Conservation (phyloP, 768 basidiomycete genomes). For the Amanita polypyramis region DNA sequence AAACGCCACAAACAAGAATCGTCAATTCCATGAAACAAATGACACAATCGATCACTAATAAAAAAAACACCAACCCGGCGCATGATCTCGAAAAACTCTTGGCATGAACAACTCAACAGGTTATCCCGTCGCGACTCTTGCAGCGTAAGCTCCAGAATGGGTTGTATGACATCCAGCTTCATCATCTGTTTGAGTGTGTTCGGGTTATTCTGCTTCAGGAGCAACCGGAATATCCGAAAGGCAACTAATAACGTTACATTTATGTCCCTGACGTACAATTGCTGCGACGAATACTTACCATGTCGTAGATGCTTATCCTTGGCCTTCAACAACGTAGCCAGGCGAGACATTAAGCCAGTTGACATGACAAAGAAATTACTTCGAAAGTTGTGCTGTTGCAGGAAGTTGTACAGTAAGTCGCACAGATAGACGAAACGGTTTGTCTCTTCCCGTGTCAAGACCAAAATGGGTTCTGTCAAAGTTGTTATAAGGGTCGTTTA, state of each 20-base stretch:
- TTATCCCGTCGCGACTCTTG: slow-evolving; percentile 84
- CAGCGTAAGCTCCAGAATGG: slow-evolving; percentile 76
- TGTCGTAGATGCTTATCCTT: slow-evolving; percentile 90
- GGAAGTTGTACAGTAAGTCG: slow-evolving; percentile 84
- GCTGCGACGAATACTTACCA: slow-evolving; percentile 39
- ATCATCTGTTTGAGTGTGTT: slow-evolving; percentile 66
- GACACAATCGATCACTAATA: slow-evolving; percentile 2
- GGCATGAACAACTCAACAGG: slow-evolving; percentile 87
- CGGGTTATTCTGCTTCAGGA: slow-evolving; percentile 72
- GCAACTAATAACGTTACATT: slow-evolving; percentile 43
- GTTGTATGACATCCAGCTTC: slow-evolving; percentile 76
- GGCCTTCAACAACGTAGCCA: slow-evolving; percentile 69
- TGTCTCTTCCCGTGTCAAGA: slow-evolving; percentile 61
- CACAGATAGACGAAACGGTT: slow-evolving; percentile 84
- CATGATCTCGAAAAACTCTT: slow-evolving; percentile 91
- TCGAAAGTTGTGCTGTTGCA: slow-evolving; percentile 83
- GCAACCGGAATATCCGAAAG: slow-evolving; percentile 83
- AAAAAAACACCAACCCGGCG: slow-evolving; percentile 50
- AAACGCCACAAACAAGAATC: slow-evolving; percentile 3
- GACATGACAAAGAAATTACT: slow-evolving; percentile 87
- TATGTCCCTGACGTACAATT: slow-evolving; percentile 3
- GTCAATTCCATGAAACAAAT: slow-evolving; percentile 6
- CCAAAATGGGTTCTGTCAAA: slow-evolving; percentile 36
- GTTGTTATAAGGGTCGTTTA: slow-evolving; percentile 2
- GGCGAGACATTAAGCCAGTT: slow-evolving; percentile 58